Percentiles rank a stretch among this genome's conserved stretches.
Evolutionary conservation across 345 rosid species (phyloP).

Genomic region (Hevea brasiliensis): DNA sequence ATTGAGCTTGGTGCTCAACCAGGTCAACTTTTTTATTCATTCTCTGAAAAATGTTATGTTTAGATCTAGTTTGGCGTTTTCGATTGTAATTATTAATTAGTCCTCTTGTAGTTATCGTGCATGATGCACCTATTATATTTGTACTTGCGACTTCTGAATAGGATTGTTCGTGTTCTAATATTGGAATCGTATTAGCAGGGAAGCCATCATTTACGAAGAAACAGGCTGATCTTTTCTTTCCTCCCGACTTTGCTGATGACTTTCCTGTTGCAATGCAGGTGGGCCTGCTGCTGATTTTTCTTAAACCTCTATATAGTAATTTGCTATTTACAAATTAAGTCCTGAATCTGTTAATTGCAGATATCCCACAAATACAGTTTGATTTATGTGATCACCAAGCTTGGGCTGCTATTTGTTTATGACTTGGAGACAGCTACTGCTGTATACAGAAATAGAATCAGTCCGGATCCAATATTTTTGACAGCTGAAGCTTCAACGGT

Average conservation of each 20-base stretch:
- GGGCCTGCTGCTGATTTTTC: neutral
- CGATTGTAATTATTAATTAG: neutral
- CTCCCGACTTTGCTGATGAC: constrained; percentile 98
- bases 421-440: constrained; percentile 98
- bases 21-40: constrained; percentile 42
- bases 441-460: constrained; percentile 91
- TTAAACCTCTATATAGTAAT: neutral
- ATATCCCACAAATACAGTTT: constrained; percentile 91
- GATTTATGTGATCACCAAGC: constrained; percentile 94
- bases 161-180: neutral
- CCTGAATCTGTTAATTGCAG: constrained; percentile 38
- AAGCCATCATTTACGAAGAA: constrained; percentile 91
- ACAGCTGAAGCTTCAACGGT: constrained; percentile 87
- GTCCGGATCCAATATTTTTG: constrained; percentile 99
- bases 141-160: neutral
- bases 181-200: constrained; percentile 42
- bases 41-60: neutral
- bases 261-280: constrained; percentile 99
- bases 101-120: neutral
- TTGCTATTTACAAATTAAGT: neutral
- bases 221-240: constrained; percentile 97
- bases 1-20: constrained; percentile 99
- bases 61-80: neutral
- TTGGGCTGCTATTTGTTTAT: constrained; percentile 93
- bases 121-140: neutral